Evolutionary conservation across 2,329 filamentous ascomycete genomes (phyloP).

Genomic region (Aspergillus flavus): DNA sequence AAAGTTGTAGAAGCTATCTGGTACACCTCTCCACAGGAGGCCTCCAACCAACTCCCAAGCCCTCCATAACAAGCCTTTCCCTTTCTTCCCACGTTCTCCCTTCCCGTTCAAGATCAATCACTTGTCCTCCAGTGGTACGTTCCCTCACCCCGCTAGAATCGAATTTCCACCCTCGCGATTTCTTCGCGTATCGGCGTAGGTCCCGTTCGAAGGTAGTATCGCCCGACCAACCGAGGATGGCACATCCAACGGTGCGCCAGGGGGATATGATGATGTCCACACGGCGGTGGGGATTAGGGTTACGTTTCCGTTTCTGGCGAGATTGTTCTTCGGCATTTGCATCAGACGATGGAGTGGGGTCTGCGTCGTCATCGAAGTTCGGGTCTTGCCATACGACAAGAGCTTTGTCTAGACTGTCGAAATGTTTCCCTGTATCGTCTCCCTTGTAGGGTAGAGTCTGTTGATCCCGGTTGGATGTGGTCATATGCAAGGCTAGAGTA

Average conservation of each 20-base stretch:
- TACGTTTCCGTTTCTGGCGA: conserved; percentile 45
- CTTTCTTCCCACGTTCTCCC: conserved; percentile 66
- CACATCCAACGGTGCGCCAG: conserved; percentile 87
- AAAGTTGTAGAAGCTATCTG: conserved; percentile 40
- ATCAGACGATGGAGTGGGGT: conserved; percentile 23
- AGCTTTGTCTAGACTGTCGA: conserved; percentile 89
- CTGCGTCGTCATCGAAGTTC: conserved; percentile 39
- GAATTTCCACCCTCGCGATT: conserved; percentile 75
- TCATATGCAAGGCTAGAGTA: conserved; percentile 70
- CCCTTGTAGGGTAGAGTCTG: conserved; percentile 58
- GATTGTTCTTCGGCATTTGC: conserved; percentile 8
- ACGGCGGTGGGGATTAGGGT: conserved; percentile 75
- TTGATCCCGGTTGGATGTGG: conserved; percentile 74
- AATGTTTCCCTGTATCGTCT: conserved; percentile 53
- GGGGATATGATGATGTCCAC: conserved; percentile 92
- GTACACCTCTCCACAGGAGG: conserved; percentile 70
- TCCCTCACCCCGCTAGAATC: conserved; percentile 84
- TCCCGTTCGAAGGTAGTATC: conserved; percentile 90
- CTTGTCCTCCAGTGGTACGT: conserved; percentile 64
- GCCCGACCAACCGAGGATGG: conserved; percentile 83
- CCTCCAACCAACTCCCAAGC: conserved; percentile 69
- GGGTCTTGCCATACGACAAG: conserved; percentile 89
- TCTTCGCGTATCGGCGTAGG: conserved; percentile 76
- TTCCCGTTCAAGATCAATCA: conserved; percentile 66
- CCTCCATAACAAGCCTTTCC: conserved; percentile 78